A percentile compares a stretch with the other conserved stretches of the same genome.
phyloP scores from a whole-genome alignment of 2,329 filamentous ascomycete genomes.

The Acephala macrosclerotiorum region DNA sequence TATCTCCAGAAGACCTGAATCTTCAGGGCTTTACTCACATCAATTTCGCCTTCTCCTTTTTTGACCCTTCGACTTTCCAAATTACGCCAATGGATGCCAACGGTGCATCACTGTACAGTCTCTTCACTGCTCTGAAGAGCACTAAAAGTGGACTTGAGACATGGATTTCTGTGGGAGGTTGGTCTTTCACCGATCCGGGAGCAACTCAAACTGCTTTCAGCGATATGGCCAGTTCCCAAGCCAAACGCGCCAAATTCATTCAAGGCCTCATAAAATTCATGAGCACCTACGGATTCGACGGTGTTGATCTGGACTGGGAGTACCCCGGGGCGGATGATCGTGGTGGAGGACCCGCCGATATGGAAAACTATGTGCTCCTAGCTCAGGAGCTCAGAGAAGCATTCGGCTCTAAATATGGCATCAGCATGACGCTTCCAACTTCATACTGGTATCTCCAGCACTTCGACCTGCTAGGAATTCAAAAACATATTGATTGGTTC shows the following conservation, averaged over 20 bases:
- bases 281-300: conserved; percentile 50
- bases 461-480: conserved; percentile 40
- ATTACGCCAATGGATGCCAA: conserved; percentile 39
- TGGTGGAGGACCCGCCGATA: conserved; percentile 47
- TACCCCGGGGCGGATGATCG: conserved; percentile 48
- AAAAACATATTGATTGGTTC: conserved; percentile 39
- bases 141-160: conserved; percentile 30
- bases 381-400: conserved; percentile 22
- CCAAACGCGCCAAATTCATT: conserved; percentile 47
- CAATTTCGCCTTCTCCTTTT: conserved; percentile 50
- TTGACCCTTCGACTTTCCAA: conserved; percentile 47
- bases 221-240: conserved; percentile 37
- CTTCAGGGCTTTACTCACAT: conserved; percentile 35
- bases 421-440: conserved; percentile 46
- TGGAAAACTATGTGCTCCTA: conserved; percentile 42
- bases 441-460: conserved; percentile 44
- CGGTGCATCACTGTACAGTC: conserved; percentile 17
- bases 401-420: conserved; percentile 40
- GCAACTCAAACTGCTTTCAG: conserved; percentile 43
- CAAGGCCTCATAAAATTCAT: conserved; percentile 49
- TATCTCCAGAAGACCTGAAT: conserved; percentile 36
- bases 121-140: conserved; percentile 30
- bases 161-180: conserved; percentile 31
- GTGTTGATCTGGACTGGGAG: conserved; percentile 56
- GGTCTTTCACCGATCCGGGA: conserved; percentile 26